Conservation (phyloP, 208 protist genomes). For the Leishmania turanica region DNA sequence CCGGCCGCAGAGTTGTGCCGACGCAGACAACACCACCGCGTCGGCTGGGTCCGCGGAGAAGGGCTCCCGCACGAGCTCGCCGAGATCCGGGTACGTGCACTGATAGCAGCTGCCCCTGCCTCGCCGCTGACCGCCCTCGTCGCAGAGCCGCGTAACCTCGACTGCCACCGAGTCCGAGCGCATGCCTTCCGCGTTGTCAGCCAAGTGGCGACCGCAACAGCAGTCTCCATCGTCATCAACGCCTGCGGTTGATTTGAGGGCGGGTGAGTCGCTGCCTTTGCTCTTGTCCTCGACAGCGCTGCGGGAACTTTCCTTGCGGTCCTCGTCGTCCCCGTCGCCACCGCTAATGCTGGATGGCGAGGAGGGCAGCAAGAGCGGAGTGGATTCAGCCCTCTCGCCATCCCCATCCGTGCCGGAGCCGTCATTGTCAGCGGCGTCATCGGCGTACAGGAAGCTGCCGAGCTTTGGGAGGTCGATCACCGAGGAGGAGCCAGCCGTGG, state of each 20-base stretch:
- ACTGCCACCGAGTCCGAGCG: not conserved
- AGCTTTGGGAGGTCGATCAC: slow-evolving; percentile 42
- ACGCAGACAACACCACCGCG: not conserved
- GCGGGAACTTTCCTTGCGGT: not conserved
- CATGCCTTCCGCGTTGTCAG: not conserved
- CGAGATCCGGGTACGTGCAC: slow-evolving; percentile 38
- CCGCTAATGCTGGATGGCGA: not conserved
- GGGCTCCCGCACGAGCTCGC: slow-evolving; percentile 17
- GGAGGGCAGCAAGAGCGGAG: slow-evolving; percentile 6
- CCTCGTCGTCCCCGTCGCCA: not conserved
- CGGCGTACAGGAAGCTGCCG: slow-evolving; percentile 43
- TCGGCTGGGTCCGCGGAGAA: not conserved
- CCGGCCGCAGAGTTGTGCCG: not conserved
- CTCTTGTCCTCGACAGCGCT: not conserved
- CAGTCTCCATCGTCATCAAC: not conserved
- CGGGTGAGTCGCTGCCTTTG: not conserved
- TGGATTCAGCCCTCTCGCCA: not conserved
- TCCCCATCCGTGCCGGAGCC: slow-evolving; percentile 14
- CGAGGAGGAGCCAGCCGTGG: not conserved
- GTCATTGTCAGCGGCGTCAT: not conserved
- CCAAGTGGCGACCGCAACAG: not conserved
- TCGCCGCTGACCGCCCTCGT: slow-evolving; percentile 39
- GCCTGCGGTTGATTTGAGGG: not conserved
- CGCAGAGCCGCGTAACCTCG: slow-evolving; percentile 31
- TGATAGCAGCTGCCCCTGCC: slow-evolving; percentile 27